These are phyloP conservation scores for Penicillium glabrum DNA, from an alignment of 2,329 filamentous ascomycete genomes.

Conservation along the genomic window DNA sequence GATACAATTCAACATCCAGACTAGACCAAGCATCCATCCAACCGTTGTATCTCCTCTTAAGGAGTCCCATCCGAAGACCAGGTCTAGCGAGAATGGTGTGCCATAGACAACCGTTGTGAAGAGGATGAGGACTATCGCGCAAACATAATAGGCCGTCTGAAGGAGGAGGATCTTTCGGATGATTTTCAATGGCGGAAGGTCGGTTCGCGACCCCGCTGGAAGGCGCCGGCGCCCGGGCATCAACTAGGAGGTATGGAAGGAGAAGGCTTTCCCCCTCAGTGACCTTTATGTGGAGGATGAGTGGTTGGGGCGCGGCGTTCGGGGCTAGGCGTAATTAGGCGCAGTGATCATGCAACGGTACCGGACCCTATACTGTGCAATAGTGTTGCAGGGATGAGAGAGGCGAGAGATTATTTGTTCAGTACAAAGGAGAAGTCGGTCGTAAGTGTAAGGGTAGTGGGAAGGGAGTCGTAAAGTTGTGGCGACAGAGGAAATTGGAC, in stretches of 20 bases:
- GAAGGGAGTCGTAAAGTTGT: not conserved
- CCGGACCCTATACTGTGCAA: not conserved
- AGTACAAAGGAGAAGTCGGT: not conserved
- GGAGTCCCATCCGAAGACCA: constrained; percentile 64
- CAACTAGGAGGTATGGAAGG: constrained; percentile 20
- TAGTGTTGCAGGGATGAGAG: not conserved
- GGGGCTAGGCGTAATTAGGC: not conserved
- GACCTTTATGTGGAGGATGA: not conserved
- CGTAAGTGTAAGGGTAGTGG: not conserved
- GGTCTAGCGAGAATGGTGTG: constrained; percentile 56
- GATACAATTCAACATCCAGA: constrained; percentile 66
- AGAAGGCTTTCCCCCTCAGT: not conserved
- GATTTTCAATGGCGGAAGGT: constrained; percentile 67
- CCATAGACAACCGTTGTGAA: constrained; percentile 69
- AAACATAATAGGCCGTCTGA: constrained; percentile 64
- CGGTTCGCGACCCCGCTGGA: constrained; percentile 64
- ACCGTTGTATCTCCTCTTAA: constrained; percentile 67
- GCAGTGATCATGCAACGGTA: not conserved
- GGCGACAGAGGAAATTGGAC: constrained; percentile 9
- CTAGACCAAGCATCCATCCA: constrained; percentile 67
- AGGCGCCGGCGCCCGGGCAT: constrained; percentile 56
- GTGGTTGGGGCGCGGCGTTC: not conserved
- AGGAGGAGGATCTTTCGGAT: constrained; percentile 65
- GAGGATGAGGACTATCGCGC: constrained; percentile 61
- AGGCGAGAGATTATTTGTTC: not conserved